Evolutionary conservation across 176 grass and related monocot species (phyloP).

Genomic region (Guadua angustifolia): DNA sequence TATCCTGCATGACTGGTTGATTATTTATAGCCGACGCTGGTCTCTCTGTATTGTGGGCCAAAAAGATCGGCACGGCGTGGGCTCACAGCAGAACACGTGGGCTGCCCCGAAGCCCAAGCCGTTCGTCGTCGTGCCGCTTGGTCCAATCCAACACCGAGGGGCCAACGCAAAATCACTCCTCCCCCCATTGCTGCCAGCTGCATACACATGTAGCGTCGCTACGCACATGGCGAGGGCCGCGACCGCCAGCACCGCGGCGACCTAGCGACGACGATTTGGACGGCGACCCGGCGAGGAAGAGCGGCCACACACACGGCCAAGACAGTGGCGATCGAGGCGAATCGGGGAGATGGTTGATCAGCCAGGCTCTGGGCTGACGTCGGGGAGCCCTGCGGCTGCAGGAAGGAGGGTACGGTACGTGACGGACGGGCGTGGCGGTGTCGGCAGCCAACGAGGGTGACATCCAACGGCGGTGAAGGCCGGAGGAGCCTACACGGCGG

Average conservation of each 20-base stretch:
- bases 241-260: background rate
- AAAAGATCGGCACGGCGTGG: background rate
- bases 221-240: background rate
- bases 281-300: background rate
- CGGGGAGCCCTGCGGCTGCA: background rate
- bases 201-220: too few species aligned
- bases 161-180: background rate
- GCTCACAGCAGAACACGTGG: background rate
- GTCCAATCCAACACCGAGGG: background rate
- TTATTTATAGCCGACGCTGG: background rate
- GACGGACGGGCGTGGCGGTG: background rate
- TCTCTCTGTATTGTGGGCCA: background rate
- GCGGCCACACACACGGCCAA: background rate
- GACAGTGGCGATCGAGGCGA: background rate
- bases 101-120: background rate
- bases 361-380: background rate
- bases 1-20: background rate
- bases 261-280: background rate
- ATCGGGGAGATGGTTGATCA: background rate
- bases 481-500: too few species aligned
- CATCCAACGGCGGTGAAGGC: background rate
- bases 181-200: background rate
- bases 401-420: background rate
- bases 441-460: background rate
- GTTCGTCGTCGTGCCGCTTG: background rate